These are phyloP conservation scores for Bacidia rubella DNA, from an alignment of 495 filamentous ascomycete species.

Conservation along the genomic window DNA sequence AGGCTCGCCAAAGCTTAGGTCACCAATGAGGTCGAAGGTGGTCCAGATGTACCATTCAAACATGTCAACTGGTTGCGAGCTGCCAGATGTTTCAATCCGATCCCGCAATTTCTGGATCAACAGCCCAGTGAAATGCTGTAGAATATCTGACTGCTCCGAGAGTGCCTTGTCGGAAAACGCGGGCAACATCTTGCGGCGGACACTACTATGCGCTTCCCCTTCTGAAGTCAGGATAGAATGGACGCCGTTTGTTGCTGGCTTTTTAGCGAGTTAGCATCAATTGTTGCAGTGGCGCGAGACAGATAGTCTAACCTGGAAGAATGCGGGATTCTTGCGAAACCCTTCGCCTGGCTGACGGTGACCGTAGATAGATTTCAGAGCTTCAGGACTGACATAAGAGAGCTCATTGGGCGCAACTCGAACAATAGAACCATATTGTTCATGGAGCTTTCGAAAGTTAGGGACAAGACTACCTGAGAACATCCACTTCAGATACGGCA, in stretches of 20 bases:
- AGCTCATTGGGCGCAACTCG: conserved; percentile 37
- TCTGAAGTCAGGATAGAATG: no score
- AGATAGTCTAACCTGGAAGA: no score
- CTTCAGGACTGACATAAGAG: conserved; percentile 9
- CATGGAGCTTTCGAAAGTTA: conserved; percentile 13
- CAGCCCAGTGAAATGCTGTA: conserved; percentile 9
- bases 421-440: conserved; percentile 33
- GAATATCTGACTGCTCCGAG: conserved; percentile 12
- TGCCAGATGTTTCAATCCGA: background rate
- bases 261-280: no score
- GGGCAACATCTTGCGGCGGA: conserved; percentile 10
- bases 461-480: background rate
- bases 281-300: no score
- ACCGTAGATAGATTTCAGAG: conserved; percentile 14
- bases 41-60: conserved; percentile 8
- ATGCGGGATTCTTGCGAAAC: no score
- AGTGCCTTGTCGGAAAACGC: conserved; percentile 20
- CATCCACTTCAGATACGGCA: conserved; percentile 9
- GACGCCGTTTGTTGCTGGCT: no score
- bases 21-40: conserved; percentile 11
- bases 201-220: conserved; percentile 7
- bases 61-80: conserved; percentile 7
- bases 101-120: conserved; percentile 8
- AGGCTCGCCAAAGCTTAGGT: conserved; percentile 13
- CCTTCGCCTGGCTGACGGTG: no score